Conservation (phyloP, 2,329 filamentous ascomycete genomes). For the Lecanosticta acicola region DNA sequence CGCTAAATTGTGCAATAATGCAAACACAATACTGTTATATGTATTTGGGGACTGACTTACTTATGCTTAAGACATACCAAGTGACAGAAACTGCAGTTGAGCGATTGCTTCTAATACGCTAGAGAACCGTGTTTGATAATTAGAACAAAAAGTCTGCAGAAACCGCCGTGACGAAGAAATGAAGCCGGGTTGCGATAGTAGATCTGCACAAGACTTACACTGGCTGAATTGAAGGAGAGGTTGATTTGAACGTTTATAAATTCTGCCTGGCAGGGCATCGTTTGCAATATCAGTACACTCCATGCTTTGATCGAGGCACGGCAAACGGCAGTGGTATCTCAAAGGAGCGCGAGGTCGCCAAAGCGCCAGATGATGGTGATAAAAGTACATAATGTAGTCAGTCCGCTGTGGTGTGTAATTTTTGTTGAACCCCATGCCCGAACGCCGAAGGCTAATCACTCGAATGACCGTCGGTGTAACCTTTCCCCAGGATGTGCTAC, state of each 20-base stretch:
- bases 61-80: no score
- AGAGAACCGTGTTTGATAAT: no score
- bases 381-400: constrained; percentile 10
- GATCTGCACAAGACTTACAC: no score
- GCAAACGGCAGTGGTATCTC: constrained; percentile 11
- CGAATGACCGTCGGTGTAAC: neutral
- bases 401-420: constrained; percentile 15
- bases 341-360: constrained; percentile 18
- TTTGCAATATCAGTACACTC: constrained; percentile 5
- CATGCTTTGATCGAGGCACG: constrained; percentile 3
- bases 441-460: constrained; percentile 14
- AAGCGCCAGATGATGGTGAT: constrained; percentile 13
- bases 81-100: no score
- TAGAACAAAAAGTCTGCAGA: no score
- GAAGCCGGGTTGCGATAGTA: neutral
- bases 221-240: neutral
- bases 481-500: constrained; percentile 7
- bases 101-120: no score
- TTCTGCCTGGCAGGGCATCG: neutral
- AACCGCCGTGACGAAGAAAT: no score
- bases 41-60: no score
- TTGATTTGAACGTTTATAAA: neutral
- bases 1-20: no score
- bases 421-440: constrained; percentile 10
- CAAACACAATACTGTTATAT: neutral